Base-by-base conservation (phyloP, 2,329 filamentous ascomycete genomes). In the Plectosphaerella plurivora region DNA sequence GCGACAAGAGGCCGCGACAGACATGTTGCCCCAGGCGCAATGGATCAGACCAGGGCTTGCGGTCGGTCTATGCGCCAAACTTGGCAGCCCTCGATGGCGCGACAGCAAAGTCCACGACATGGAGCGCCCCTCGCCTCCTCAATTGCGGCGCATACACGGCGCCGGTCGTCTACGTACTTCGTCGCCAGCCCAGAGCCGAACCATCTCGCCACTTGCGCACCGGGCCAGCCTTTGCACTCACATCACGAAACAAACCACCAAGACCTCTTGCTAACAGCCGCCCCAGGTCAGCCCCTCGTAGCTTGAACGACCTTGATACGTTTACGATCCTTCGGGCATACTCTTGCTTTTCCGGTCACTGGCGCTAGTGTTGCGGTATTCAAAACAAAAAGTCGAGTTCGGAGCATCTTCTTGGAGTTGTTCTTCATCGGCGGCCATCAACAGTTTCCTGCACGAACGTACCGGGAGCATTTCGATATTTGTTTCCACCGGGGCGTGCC, bases 401-500 rank as follows among this genome's bases (percentile, higher is more conserved):
- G 50, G 52, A 58, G 56, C 56, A 55, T 55, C 47, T 49, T 50
- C 50, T 54, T 49, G 52, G 47, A 48, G 49, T 53, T 56, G 51
- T 53, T 49, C 48, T 53, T 54, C 49, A 45, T 55, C 49, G 54
- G 52, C 55, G 52, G 49, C 56, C 54, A 44, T 50, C 49, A 53
- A 46, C 49, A 51, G 54, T 55, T 55, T 45, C 44, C 45, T 52
- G 50, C 54, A 54, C 55, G 50, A 54, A 51, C 46, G 18, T 52
- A 54, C 41, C 50, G 51, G 45, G 47, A 50, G 45, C 44, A 53
- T 50, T 44, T 57, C 52, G 22, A 54, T 48, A 44, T 57, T 51
- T 52, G 47, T 62, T 59, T 61, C 57, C 45, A 62, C 61, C 63
- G 57, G 61, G 68, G 69, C 68, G 70, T 71, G 68, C 67, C 61